Evolutionary conservation across 2,329 filamentous ascomycete species (phyloP).

Genomic region (Fusarium stilboides): DNA sequence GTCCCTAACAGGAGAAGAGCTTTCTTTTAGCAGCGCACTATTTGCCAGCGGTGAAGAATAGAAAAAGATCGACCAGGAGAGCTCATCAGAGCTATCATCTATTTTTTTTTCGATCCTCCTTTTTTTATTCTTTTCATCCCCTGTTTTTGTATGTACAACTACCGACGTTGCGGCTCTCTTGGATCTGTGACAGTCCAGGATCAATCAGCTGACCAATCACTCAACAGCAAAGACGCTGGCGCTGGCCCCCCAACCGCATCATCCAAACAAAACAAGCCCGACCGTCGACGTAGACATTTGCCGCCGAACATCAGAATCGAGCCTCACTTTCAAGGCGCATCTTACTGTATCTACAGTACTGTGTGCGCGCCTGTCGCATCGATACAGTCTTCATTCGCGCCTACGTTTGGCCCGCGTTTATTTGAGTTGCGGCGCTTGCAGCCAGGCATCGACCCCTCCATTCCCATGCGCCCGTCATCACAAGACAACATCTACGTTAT

Average conservation of each 20-base stretch:
- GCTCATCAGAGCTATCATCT: background rate
- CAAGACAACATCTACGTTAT: constrained; percentile 36
- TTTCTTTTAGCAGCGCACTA: constrained; percentile 22
- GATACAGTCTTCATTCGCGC: constrained; percentile 8
- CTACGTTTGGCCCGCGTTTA: constrained; percentile 19
- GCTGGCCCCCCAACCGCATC: constrained; percentile 43
- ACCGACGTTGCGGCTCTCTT: constrained; percentile 1
- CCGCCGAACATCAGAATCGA: constrained; percentile 23
- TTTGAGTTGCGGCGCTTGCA: constrained; percentile 37
- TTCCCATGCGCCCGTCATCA: constrained; percentile 31
- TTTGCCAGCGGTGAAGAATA: constrained; percentile 18
- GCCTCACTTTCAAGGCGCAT: constrained; percentile 39
- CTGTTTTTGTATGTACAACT: background rate
- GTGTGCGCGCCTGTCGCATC: constrained; percentile 2
- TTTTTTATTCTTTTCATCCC: background rate
- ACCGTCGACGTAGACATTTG: constrained; percentile 9
- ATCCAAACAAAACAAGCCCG: constrained; percentile 32
- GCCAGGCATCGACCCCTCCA: constrained; percentile 23
- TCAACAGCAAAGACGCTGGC: constrained; percentile 15
- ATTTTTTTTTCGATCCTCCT: background rate
- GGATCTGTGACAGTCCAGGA: constrained; percentile 16
- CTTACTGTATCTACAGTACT: constrained; percentile 2
- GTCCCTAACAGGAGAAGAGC: constrained; percentile 10
- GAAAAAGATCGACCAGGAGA: constrained; percentile 9
- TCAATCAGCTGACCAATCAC: constrained; percentile 32